A percentile compares a stretch with the other conserved stretches of the same genome.
Evolutionary conservation across 2,329 filamentous ascomycete species (phyloP).

Genomic region (Cladosporium oxysporum): DNA sequence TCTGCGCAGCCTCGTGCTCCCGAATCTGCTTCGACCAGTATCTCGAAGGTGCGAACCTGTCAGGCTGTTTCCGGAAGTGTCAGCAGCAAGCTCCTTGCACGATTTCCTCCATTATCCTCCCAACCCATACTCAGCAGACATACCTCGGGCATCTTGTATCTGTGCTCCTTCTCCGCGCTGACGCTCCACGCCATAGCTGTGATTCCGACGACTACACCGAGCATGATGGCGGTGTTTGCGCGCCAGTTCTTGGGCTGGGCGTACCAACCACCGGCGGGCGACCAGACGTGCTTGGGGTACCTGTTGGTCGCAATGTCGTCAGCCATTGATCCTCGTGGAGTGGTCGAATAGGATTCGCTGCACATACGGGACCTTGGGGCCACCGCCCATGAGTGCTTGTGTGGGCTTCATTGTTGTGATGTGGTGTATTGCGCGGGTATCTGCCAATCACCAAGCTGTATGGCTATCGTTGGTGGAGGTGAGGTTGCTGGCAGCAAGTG

Average conservation of each 20-base stretch:
- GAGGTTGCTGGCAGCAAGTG: conserved; percentile 23
- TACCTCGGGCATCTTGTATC: conserved; percentile 70
- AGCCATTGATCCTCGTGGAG: conserved; percentile 25
- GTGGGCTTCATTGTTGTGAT: conserved; percentile 34
- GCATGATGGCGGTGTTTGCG: conserved; percentile 79
- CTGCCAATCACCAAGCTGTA: conserved; percentile 19
- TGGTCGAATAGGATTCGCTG: background rate
- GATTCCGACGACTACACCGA: conserved; percentile 67
- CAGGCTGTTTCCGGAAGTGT: conserved; percentile 44
- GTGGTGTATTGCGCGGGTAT: conserved; percentile 19
- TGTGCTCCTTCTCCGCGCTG: conserved; percentile 72
- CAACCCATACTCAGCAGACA: conserved; percentile 3
- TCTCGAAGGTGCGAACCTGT: conserved; percentile 80
- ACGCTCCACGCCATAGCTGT: conserved; percentile 66
- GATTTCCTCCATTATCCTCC: background rate
- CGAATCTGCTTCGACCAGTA: conserved; percentile 73
- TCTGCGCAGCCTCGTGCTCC: conserved; percentile 63
- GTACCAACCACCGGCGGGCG: conserved; percentile 97
- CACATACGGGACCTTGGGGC: conserved; percentile 73
- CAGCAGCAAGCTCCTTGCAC: conserved; percentile 14
- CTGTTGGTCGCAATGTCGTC: conserved; percentile 24
- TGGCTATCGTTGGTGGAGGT: conserved; percentile 19
- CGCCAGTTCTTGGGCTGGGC: conserved; percentile 93
- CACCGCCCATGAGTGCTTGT: conserved; percentile 62
- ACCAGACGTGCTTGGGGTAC: conserved; percentile 79